phyloP scores from a whole-genome alignment of 768 basidiomycete genomes.

The Pisolithus microcarpus region DNA sequence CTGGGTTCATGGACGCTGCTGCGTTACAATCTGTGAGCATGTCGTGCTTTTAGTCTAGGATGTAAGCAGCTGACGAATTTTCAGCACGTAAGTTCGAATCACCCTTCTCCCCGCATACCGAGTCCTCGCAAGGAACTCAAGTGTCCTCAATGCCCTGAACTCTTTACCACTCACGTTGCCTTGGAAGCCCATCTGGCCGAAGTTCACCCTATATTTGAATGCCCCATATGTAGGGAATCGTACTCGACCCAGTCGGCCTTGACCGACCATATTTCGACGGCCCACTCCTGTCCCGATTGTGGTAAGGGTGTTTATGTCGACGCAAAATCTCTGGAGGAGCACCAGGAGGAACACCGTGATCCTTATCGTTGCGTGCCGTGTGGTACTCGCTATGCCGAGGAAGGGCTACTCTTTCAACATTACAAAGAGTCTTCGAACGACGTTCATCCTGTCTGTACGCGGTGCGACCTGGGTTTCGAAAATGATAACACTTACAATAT shows the following conservation, averaged over 20 bases:
- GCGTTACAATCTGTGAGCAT: slow-evolving; percentile 24
- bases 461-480: slow-evolving; percentile 31
- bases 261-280: slow-evolving; percentile 24
- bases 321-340: slow-evolving; percentile 17
- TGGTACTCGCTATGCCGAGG: slow-evolving; percentile 18
- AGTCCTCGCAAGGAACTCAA: background rate
- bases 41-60: background rate
- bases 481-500: slow-evolving; percentile 20
- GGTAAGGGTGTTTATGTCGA: slow-evolving; percentile 26
- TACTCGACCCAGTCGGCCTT: slow-evolving; percentile 19
- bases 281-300: slow-evolving; percentile 27
- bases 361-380: slow-evolving; percentile 22
- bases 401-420: slow-evolving; percentile 34
- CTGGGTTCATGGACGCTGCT: slow-evolving; percentile 31
- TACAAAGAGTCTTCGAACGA: slow-evolving; percentile 30
- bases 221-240: slow-evolving; percentile 19
- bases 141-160: slow-evolving; percentile 3
- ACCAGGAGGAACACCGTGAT: slow-evolving; percentile 23
- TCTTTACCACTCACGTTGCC: slow-evolving; percentile 6
- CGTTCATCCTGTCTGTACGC: slow-evolving; percentile 31
- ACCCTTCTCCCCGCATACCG: slow-evolving; percentile 9
- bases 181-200: slow-evolving; percentile 2
- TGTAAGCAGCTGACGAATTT: slow-evolving; percentile 6
- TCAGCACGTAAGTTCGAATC: slow-evolving; percentile 15
- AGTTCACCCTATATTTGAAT: slow-evolving; percentile 7